Evolutionary conservation across 2,329 filamentous ascomycete genomes (phyloP), one percentile per base, ranked within the genome.

Genomic region (Alternaria viburni): DNA sequence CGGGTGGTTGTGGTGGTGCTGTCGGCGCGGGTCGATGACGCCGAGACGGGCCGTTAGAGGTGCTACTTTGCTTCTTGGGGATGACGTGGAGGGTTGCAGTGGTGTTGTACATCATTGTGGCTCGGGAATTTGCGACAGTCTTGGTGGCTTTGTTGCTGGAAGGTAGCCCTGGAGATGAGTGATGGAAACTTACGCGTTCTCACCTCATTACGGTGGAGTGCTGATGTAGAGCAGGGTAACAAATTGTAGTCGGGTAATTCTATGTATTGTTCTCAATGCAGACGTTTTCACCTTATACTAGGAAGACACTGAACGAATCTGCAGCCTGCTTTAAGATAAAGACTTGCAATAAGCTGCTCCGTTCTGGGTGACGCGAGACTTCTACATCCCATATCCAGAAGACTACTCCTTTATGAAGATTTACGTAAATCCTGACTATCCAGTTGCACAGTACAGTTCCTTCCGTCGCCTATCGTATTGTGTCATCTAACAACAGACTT

Each of bases 41-140:
- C 59, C 59, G 54, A 62, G 43, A 59, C 55, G 59, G 59, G 41
- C 59, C 59, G 59, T 62, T 62, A 49, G 30, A 32, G 8, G 12
- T 21, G 17, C 23, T 47, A 44, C 41, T 58, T 46, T 30, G 36
- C 41, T 50, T 36, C 21, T 56, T 30, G 28, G 47, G 47, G 26
- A 28, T 47, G 55, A 59, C 41, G 49, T 57, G 47, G 43, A 62
- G 47, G 17, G 19, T 41, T 46, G 43, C 59, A 54, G n/a, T 36
- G n/a, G 28, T 54, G 47, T 59, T 45, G 47, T 47, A 15, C 44
- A 32, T 43, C 41, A 12, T 56, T 56, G 41, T 44, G 41, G 43
- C 41, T 47, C 30, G 28, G 30, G 19, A 21, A 52, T 56, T 36
- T 47, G 25, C 43, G 54, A 19, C 28, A 21, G 49, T 32, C 47